A percentile compares a stretch with the other conserved stretches of the same genome.
Conservation (phyloP, 306 rosid species). For the Dryas octopetala region DNA sequence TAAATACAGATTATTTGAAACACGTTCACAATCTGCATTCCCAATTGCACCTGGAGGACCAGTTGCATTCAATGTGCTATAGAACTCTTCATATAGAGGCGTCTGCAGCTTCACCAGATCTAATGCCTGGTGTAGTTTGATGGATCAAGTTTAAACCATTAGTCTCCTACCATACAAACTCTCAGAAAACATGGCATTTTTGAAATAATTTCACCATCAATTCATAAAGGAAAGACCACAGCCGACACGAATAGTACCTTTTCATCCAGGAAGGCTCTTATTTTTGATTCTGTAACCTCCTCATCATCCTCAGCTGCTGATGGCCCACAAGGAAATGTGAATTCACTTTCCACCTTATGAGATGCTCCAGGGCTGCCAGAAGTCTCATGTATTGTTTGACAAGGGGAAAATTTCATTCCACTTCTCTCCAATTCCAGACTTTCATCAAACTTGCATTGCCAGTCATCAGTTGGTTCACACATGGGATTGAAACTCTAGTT, state of each 20-base stretch:
- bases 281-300: constrained; percentile 83
- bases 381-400: constrained; percentile 40
- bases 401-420: constrained; percentile 41
- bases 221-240: constrained; percentile 4
- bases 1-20: constrained; percentile 41
- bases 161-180: background rate
- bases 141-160: constrained; percentile 19
- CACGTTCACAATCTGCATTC: constrained; percentile 38
- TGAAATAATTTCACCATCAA: constrained; percentile 6
- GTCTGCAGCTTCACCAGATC: constrained; percentile 87
- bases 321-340: constrained; percentile 61
- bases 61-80: constrained; percentile 52
- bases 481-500: constrained; percentile 81
- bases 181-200: background rate
- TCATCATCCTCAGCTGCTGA: constrained; percentile 71
- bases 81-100: constrained; percentile 82
- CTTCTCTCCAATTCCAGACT: constrained; percentile 46
- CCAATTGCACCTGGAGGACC: constrained; percentile 42
- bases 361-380: constrained; percentile 33
- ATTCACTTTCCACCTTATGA: constrained; percentile 40
- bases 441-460: constrained; percentile 58
- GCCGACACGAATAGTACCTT: constrained; percentile 50
- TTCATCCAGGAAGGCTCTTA: constrained; percentile 80
- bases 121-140: constrained; percentile 53
- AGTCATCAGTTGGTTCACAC: constrained; percentile 73